Conservation (phyloP, 768 basidiomycete species). For the Suillus occidentalis region DNA sequence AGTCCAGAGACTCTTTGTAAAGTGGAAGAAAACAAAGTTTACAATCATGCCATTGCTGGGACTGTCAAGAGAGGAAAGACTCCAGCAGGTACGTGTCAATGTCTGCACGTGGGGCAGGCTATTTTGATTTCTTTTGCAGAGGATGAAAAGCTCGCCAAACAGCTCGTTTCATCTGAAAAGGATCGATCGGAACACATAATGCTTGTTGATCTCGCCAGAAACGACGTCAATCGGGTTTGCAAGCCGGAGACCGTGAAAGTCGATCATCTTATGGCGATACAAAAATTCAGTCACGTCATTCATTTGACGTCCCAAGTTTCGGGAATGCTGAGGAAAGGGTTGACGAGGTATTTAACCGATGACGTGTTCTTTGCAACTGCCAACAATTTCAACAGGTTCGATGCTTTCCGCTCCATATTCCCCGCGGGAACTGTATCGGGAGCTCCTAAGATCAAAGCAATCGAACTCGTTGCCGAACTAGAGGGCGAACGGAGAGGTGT, state of each 20-base stretch:
- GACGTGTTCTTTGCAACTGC: neutral
- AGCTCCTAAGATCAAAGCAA: slow-evolving; percentile 98
- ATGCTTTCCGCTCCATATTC: slow-evolving; percentile 98
- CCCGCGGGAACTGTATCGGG: slow-evolving; percentile 98
- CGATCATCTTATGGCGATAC: slow-evolving; percentile 88
- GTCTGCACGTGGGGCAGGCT: slow-evolving; percentile 1
- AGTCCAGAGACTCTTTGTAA: slow-evolving; percentile 98
- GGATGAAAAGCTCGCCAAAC: slow-evolving; percentile 77
- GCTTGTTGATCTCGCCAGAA: slow-evolving; percentile 96
- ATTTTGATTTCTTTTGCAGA: slow-evolving; percentile 49
- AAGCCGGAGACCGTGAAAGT: slow-evolving; percentile 94
- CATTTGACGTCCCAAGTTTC: slow-evolving; percentile 96
- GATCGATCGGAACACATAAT: slow-evolving; percentile 98
- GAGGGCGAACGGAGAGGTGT: slow-evolving; percentile 91
- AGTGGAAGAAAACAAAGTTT: slow-evolving; percentile 88
- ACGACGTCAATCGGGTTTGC: slow-evolving; percentile 98
- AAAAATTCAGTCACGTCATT: slow-evolving; percentile 98
- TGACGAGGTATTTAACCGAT: slow-evolving; percentile 62
- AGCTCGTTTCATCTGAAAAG: slow-evolving; percentile 83
- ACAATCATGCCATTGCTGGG: slow-evolving; percentile 97
- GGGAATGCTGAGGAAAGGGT: slow-evolving; percentile 76
- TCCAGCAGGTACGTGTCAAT: slow-evolving; percentile 63
- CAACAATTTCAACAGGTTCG: slow-evolving; percentile 60
- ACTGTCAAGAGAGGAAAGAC: slow-evolving; percentile 88
- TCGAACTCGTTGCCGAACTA: slow-evolving; percentile 84